Evolutionary conservation across 2,329 filamentous ascomycete genomes (phyloP), one percentile per base, ranked within the genome.

Genomic region (Blastomyces parvus): DNA sequence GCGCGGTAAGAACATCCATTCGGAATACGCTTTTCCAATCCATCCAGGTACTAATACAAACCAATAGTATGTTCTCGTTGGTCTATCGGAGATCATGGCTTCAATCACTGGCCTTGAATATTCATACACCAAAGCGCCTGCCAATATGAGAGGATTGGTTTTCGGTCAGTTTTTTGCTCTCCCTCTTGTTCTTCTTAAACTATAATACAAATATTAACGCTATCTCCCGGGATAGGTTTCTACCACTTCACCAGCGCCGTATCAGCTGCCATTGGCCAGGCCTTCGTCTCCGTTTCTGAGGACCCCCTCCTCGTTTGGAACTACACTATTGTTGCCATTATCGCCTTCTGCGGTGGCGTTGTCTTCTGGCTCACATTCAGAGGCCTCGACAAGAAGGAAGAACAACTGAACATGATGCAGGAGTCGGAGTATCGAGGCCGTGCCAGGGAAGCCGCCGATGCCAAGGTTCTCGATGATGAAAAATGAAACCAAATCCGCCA

Each of bases 61-160:
- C n/a, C 42, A 19, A 19, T 46, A 58, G 56, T 71, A 70, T 59
- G 65, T 71, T 22, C 65, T 71, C 27, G 68, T 71, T 56, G 69
- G 66, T 44, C 66, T 71, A 59, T 69, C 70, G 53, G 70, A 71
- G 62, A 70, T 70, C 50, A 64, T 71, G 55, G 68, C 67, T 0
- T 78, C 75, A 19, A 79, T 83, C 66, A 82, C 81, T 1, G 84
- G 84, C 1, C 83, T 87, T 68, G 87, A 89, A 72, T 88, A 88
- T 67, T 87, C 87, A 52, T 89, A 85, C 77, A 85, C 84, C 70
- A 88, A 88, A 75, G 86, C 86, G 0, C 88, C 87, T 40, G 84
- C 83, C 70, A 90, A 90, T 78, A 91, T 92, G 88, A 86, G 88
- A 66, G 88, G 85, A 1, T 80, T 91, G n/a, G 87, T 91, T 17